Evolutionary conservation across 176 grass and related monocot genomes (phyloP), one percentile per base, ranked within the genome.

Genomic region (Alopecurus myosuroides): DNA sequence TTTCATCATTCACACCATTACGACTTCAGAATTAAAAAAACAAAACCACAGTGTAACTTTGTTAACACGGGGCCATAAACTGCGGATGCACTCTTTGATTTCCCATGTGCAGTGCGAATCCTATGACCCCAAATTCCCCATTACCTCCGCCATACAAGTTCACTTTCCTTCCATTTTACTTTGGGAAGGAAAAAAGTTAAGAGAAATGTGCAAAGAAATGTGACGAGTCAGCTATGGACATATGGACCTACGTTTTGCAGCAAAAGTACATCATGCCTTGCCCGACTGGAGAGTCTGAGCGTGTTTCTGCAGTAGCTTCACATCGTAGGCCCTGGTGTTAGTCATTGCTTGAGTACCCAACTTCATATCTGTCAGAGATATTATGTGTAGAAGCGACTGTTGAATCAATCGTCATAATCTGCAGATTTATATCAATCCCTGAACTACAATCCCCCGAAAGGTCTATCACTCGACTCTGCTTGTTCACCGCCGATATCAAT

Each of bases 201-300:
- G 46, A 83, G 42, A 89, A 89, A 80, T 15, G 3, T 68, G 48
- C 75, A 84, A 84, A 84, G 68, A 70, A 79, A 68, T 39, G 77
- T 19, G 13, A 45, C 25, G n/a, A 84, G 85, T 87, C 81, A 87
- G 76, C 89, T 84, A 91, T 84, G 81, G 41, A 91, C 85, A 87
- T 87, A 80, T 42, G 80, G 76, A 76, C 81, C 89, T 81, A 50
- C 37, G 42, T 74, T 46, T 80, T 80, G 58, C 68, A 91, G 81
- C 30, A 84, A 80, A 67, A 33, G 66, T 80, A 55, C 19, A 61
- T 30, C 39, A 17, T 62, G 46, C 23, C 66, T 79, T 48, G 80
- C 67, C 75, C n/a, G 1, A 57, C 41, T 76, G 48, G 68, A 83
- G 23, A 35, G 19, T 74, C 74, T 58, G 44, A 74, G 42, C 70